Evolutionary conservation across 2,329 filamentous ascomycete genomes (phyloP), one percentile per base, ranked within the genome.

Genomic region (Ophiosphaerella herpotricha): DNA sequence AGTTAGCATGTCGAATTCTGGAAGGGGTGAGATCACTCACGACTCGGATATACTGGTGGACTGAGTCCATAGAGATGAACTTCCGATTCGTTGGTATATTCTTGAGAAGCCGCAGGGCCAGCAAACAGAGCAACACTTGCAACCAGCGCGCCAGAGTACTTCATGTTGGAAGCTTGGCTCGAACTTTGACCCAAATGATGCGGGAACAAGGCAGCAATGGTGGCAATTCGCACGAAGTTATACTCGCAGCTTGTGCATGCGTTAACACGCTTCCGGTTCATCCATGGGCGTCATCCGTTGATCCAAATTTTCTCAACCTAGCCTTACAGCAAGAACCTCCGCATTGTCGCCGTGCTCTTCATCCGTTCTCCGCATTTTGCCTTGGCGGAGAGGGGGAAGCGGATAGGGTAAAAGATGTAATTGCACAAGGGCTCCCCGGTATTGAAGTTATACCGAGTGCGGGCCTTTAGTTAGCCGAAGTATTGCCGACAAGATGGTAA

Each of bases 41-140:
- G 66, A 18, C 46, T 61, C n/a, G 66, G 66, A 40, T 69, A 69
- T 11, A 69, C 54, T 13, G 66, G 64, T 13, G 66, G 64, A 39
- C 64, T 68, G 6, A 58, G 54, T 32, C 66, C 66, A 16, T 69
- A 69, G 0, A 64, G 42, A 18, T 58, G 64, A 8, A 68, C 61
- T 45, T 69, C 64, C 2, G 66, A 68, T 33, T 66, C 43, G 7
- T 64, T 64, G 18, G 61, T 66, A 36, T 63, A 66, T 11, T 59
- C 56, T 50, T 64, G 61, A 13, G 56, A 45, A 14, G 49, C 26
- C 4, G 50, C 40, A 5, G 43, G 31, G 21, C 36, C 35, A 11
- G 60, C 47, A 14, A 52, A 47, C 2, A 61, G 46, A 46, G 53
- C 56, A 39, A 53, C 18, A 34, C 39, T 42, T 21, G 29, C 16